Evolutionary conservation across 306 rosid genomes (phyloP), one percentile per base, ranked within the genome.

Genomic region (Gillenia trifoliata): DNA sequence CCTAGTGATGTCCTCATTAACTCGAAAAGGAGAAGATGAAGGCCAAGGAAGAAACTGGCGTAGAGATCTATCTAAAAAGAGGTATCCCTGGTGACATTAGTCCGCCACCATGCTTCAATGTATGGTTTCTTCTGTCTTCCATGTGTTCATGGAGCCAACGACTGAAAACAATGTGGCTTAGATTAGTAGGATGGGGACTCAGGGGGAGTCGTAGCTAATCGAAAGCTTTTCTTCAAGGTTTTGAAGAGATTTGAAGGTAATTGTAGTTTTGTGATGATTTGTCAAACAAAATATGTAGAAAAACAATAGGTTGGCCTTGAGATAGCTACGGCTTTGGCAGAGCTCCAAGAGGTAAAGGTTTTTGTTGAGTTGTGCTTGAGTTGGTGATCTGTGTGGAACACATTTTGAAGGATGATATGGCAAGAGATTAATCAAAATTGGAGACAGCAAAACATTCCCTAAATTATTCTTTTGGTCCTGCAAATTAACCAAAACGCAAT

Each of bases 31-130:
- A 29, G 73, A 75, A 15, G 63, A 77, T 3, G 73, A 45, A 3
- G 88, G 73, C 90, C 90, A 84, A 1, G 90, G 90, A 0, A 79
- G 70, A 72, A 72, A 83, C 84, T 0, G 6, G 1, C 0, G 64
- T 28, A 2, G 92, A 15, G 71, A 15, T 31, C 78, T 47, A 2
- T 88, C 92, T 1, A 86, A 33, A 66, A 86, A 88, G 3, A 82
- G 68, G 30, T 88, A 84, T 4, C 88, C n/a, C 90, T 0, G 4
- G 85, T 84, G 4, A 82, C 50, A 38, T 80, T 88, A 9, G 83
- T 79, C 8, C 69, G 20, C 90, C 90, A 86, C 90, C 90, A 83
- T 15, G 87, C 33, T 64, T 82, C 70, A 2, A 68, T 60, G 82
- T 86, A 82, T 33, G 75, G 10, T 33, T 23, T 86, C n/a, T 66